Evolutionary conservation across 768 basidiomycete genomes (phyloP).

Genomic region (Lentinula sp.): DNA sequence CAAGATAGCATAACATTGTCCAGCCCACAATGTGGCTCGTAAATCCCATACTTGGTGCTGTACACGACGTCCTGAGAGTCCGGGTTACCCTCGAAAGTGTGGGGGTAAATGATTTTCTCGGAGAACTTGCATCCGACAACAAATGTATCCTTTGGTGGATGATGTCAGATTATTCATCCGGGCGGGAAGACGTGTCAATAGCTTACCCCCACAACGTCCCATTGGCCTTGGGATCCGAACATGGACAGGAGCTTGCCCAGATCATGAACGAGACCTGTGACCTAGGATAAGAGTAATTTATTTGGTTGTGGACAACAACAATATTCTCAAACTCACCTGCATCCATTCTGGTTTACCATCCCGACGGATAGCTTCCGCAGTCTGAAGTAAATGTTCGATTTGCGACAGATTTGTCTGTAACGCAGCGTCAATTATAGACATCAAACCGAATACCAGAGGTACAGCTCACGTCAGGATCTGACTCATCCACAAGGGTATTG

Average conservation of each 20-base stretch:
- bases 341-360: constrained; percentile 92
- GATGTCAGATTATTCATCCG: not conserved
- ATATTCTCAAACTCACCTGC: constrained; percentile 43
- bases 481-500: constrained; percentile 83
- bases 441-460: not conserved
- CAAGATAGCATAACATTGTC: constrained; percentile 86
- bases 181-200: not conserved
- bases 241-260: constrained; percentile 83
- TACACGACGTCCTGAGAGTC: constrained; percentile 61
- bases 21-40: constrained; percentile 72
- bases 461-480: constrained; percentile 73
- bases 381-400: constrained; percentile 88
- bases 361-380: constrained; percentile 81
- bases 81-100: constrained; percentile 71
- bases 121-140: constrained; percentile 85
- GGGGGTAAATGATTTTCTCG: constrained; percentile 76
- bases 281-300: constrained; percentile 24
- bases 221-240: constrained; percentile 84
- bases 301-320: not conserved
- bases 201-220: constrained; percentile 88
- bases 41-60: constrained; percentile 69
- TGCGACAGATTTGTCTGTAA: constrained; percentile 69
- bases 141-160: constrained; percentile 51
- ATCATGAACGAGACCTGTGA: constrained; percentile 83
- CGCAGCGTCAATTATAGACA: constrained; percentile 6